Base-by-base conservation (phyloP, 805 yeast species). In the Ogataea pignaliae region DNA sequence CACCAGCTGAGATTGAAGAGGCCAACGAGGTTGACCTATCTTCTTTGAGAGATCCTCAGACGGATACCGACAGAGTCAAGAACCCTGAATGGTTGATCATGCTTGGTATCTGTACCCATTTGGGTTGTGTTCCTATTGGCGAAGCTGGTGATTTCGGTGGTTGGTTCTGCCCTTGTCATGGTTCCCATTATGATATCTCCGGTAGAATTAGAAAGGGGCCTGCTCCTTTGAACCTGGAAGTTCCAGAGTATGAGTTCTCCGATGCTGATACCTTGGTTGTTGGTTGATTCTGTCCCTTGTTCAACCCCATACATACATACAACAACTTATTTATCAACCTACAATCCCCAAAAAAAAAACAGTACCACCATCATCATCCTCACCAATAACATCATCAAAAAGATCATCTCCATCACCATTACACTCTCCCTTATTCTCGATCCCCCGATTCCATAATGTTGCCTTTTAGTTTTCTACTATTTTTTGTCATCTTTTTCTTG, bases 111-210 rank as follows among this genome's bases (percentile, higher is more conserved):
- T 93, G 99, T 79, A 93, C 99, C 57, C 99, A 93, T 71, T 83
- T 93, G 78, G 99, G 99, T 71, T 93, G 99, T 85, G 99, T 93
- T 51, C 99, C 99, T 58, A 93, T 93, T 64, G 99, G 99, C 69
- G 98, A 93, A 76, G 84, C 97, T 56, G 99, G 99, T 75, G 99
- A 93, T 72, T 93, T 80, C 61, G 98, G 97, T 69, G 99, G 99
- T 69, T 93, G 99, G 99, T 93, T 93, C 91, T 93, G 99, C 74
- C 99, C 99, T 56, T 93, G 99, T 78, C 99, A 95, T 79, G 99
- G 99, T 81, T 91, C 98, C 66, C 99, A 95, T 73, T 93, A 93
- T 74, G 99, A 93, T 75, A 95, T 95, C 75, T 90, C 97, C 53
- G 99, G 99, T 71, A 91, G 99, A 84, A 91, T 93, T 69, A 88